A percentile compares a stretch with the other conserved stretches of the same genome.
phyloP scores from a whole-genome alignment of 1,284 basidiomycete genomes.

The Ceratorhiza oryzae-sativae region DNA sequence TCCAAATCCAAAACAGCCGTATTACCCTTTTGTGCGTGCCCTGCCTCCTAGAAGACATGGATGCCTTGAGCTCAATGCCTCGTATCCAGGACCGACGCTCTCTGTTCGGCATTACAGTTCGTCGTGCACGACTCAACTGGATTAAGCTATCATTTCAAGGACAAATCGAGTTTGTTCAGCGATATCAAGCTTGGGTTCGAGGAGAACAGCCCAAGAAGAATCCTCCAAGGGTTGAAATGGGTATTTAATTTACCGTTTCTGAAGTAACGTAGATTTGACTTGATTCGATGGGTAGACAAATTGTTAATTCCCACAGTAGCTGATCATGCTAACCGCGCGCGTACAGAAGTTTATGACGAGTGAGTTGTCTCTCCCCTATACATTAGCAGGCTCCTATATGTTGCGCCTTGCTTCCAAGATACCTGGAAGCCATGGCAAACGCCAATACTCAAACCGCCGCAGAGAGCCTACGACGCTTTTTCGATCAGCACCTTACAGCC shows the following conservation, averaged over 20 bases:
- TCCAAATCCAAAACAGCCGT: constrained; percentile 22
- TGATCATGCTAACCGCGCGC: constrained; percentile 57
- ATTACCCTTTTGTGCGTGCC: constrained; percentile 9
- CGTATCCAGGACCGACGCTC: constrained; percentile 58
- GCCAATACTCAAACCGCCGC: constrained; percentile 72
- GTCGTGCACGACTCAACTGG: constrained; percentile 74
- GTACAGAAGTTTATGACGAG: constrained; percentile 66
- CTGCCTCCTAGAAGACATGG: not conserved
- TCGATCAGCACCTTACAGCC: constrained; percentile 82
- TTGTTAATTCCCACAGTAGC: constrained; percentile 66
- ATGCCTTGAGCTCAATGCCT: not conserved
- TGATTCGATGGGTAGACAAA: constrained; percentile 7
- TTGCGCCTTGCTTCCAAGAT: constrained; percentile 55
- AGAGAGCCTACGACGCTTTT: constrained; percentile 75
- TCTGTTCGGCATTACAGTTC: constrained; percentile 77
- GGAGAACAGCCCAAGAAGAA: constrained; percentile 3
- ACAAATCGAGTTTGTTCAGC: constrained; percentile 27
- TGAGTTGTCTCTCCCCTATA: constrained; percentile 50
- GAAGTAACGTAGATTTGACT: not conserved
- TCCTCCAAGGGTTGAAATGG: constrained; percentile 10
- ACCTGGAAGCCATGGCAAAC: constrained; percentile 64
- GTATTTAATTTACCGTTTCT: not conserved
- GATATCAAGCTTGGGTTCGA: constrained; percentile 26
- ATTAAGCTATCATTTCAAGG: constrained; percentile 75
- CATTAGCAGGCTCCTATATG: not conserved